Percentiles rank a stretch among this genome's conserved stretches.
These are phyloP conservation scores for Harrya chromipes DNA, from an alignment of 768 basidiomycete genomes.

Conservation along the genomic window DNA sequence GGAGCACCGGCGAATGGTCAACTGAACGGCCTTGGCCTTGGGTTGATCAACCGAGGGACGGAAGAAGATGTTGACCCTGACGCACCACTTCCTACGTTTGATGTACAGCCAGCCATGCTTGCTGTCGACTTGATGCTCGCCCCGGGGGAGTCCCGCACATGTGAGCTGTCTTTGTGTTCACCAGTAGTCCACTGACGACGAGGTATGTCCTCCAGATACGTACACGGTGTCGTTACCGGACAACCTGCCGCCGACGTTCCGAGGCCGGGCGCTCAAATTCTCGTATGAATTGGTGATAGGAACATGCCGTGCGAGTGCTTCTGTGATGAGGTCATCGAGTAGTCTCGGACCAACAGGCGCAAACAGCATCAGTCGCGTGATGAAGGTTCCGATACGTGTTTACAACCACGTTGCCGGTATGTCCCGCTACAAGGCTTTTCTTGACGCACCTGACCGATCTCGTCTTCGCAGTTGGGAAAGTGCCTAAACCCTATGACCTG, in stretches of 20 bases:
- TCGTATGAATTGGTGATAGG: conserved; percentile 91
- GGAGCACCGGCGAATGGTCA: conserved; percentile 1
- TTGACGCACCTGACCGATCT: conserved; percentile 2
- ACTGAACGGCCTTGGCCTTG: conserved; percentile 30
- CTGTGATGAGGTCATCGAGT: conserved; percentile 29
- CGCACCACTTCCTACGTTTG: conserved; percentile 75
- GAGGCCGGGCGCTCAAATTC: conserved; percentile 79
- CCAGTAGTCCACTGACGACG: neutral
- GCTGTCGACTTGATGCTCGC: conserved; percentile 80
- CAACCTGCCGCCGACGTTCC: conserved; percentile 86
- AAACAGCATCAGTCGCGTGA: conserved; percentile 65
- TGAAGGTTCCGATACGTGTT: conserved; percentile 89
- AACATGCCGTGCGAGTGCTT: conserved; percentile 61
- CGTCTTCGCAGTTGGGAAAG: conserved; percentile 43
- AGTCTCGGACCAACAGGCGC: conserved; percentile 35
- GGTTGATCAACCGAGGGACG: conserved; percentile 22
- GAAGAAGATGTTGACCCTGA: conserved; percentile 59
- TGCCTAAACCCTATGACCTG: conserved; percentile 72
- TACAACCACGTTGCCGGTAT: conserved; percentile 85
- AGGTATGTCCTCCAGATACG: conserved; percentile 51
- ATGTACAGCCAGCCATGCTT: conserved; percentile 82
- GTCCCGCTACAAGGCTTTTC: conserved; percentile 17
- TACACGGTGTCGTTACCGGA: conserved; percentile 76
- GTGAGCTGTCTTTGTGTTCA: conserved; percentile 37
- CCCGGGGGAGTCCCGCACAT: conserved; percentile 83